Evolutionary conservation across 2,329 filamentous ascomycete species (phyloP).

Genomic region (Huntiella abstrusa): DNA sequence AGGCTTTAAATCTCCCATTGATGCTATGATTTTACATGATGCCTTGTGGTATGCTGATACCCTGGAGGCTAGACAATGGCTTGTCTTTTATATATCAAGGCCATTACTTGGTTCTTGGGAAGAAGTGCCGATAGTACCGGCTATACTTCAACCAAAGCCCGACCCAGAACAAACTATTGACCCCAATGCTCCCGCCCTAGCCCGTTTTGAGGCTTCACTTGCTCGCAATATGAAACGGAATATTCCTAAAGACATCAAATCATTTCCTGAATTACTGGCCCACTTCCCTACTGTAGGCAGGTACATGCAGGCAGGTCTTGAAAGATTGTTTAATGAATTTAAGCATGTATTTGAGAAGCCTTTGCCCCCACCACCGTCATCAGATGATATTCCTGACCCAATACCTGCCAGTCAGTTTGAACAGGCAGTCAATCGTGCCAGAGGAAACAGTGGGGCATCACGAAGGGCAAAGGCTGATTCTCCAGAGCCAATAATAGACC

Average conservation of each 20-base stretch:
- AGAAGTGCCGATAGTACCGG: conserved; percentile 50
- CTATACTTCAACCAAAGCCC: conserved; percentile 22
- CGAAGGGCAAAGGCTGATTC: not conserved
- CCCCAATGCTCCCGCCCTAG: conserved; percentile 12
- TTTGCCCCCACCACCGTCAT: conserved; percentile 36
- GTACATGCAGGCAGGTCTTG: conserved; percentile 86
- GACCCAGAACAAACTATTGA: no score
- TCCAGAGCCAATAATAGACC: not conserved
- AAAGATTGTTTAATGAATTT: conserved; percentile 81
- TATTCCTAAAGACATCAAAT: conserved; percentile 77
- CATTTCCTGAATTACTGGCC: conserved; percentile 73
- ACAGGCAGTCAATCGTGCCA: conserved; percentile 33
- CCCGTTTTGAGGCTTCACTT: conserved; percentile 7
- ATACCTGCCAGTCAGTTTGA: conserved; percentile 39
- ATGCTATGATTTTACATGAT: conserved; percentile 73
- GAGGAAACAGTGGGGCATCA: conserved; percentile 22
- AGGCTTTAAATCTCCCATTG: conserved; percentile 85
- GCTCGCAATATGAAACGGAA: conserved; percentile 24
- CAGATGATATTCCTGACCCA: conserved; percentile 27
- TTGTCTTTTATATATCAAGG: conserved; percentile 87
- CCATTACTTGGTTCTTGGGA: conserved; percentile 75
- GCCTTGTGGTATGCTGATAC: conserved; percentile 73
- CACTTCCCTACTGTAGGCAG: conserved; percentile 89
- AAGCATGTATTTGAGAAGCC: conserved; percentile 69
- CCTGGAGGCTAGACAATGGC: conserved; percentile 82